These are phyloP conservation scores for Coemansia sp. DNA, from an alignment of 192 early-diverging fungal genomes.

Conservation along the genomic window DNA sequence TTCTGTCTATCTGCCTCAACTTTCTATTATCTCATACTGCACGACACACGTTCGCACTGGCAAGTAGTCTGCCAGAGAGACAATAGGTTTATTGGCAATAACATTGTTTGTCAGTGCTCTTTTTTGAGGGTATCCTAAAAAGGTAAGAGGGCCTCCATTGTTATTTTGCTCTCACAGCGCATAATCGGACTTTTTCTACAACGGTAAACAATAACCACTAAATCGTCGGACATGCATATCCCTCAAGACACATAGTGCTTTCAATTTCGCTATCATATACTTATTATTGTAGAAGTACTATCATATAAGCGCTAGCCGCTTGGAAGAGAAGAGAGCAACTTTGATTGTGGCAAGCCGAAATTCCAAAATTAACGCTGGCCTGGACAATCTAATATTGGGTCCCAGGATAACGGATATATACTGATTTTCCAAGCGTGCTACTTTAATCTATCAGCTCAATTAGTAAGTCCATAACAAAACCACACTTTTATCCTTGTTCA, in stretches of 20 bases:
- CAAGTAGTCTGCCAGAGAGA: neutral
- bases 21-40: neutral
- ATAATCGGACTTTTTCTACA: neutral
- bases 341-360: no score
- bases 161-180: neutral
- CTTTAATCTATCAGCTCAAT: no score
- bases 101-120: neutral
- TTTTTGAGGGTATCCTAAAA: neutral
- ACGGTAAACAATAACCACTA: slow-evolving; percentile 3
- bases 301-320: neutral
- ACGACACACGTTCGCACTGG: neutral
- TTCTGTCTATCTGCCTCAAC: neutral
- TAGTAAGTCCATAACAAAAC: no score
- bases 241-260: neutral
- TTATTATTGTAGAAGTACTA: neutral
- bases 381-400: no score
- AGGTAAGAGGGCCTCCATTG: neutral
- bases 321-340: neutral
- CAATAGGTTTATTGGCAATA: no score
- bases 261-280: neutral
- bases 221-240: neutral
- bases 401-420: no score
- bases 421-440: no score
- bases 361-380: no score
- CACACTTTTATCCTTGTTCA: no score